Evolutionary conservation across 305 asterid genomes (phyloP).

Genomic region (Caryopteris hybrid): DNA sequence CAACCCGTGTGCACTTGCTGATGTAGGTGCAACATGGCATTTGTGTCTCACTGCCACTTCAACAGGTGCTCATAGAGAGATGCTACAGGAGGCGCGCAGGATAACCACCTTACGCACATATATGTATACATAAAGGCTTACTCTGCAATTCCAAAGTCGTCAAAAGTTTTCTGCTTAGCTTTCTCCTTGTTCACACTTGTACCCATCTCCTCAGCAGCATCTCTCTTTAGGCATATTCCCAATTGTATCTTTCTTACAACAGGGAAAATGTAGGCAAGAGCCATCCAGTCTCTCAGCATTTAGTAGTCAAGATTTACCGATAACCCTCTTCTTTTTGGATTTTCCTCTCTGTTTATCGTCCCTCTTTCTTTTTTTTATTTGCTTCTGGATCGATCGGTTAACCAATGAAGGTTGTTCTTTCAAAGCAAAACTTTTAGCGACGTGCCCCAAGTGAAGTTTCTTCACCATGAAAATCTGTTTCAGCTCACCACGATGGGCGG

Average conservation of each 20-base stretch:
- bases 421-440: conserved; percentile 84
- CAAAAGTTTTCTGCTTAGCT: not conserved
- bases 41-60: not conserved
- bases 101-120: not conserved
- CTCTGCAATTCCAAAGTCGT: not conserved
- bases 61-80: not conserved
- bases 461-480: conserved; percentile 75
- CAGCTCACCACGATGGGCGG: conserved; percentile 94
- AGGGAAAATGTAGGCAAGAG: not conserved
- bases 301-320: conserved; percentile 30
- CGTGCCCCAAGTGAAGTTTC: conserved; percentile 97
- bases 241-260: not conserved
- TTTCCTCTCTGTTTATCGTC: conserved; percentile 44
- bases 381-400: conserved; percentile 66
- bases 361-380: conserved; percentile 73
- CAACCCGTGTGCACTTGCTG: not conserved
- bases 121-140: not conserved
- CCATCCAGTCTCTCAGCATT: no score
- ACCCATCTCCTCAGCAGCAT: not conserved
- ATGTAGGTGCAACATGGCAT: no score
- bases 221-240: not conserved
- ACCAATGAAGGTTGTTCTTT: conserved; percentile 87
- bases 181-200: not conserved
- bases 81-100: not conserved
- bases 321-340: conserved; percentile 47